Conservation (phyloP, 192 early-diverging fungal species). For the Coemansia sp. region DNA sequence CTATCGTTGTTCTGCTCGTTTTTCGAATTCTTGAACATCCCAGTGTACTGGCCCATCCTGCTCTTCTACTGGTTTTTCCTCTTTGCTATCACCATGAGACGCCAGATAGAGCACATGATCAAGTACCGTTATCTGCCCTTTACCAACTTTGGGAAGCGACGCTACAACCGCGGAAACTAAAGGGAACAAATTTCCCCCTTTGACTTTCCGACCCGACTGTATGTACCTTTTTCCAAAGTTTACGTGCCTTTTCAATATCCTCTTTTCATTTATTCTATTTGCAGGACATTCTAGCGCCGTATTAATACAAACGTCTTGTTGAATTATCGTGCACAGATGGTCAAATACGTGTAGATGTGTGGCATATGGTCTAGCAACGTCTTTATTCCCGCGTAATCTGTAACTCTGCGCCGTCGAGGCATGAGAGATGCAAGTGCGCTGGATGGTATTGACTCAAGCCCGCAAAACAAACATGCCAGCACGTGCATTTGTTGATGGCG, state of each 20-base stretch:
- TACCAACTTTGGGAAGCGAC: conserved; percentile 73
- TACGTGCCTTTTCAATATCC: background rate
- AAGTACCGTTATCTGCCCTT: conserved; percentile 90
- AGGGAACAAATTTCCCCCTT: background rate
- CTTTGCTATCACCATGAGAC: conserved; percentile 92
- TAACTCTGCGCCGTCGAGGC: background rate
- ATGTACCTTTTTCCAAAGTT: background rate
- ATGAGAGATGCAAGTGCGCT: background rate
- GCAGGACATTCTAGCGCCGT: background rate
- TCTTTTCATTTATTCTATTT: background rate
- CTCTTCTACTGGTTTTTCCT: conserved; percentile 94
- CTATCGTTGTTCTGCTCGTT: conserved; percentile 87
- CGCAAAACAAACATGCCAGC: background rate
- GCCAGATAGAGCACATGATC: conserved; percentile 98
- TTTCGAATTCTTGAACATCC: conserved; percentile 88
- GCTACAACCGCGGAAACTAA: conserved; percentile 54
- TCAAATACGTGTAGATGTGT: too few relatives aligned
- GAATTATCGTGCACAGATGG: background rate
- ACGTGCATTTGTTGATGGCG: background rate
- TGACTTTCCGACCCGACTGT: background rate
- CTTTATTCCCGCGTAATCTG: too few relatives aligned
- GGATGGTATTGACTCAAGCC: background rate
- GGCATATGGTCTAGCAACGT: too few relatives aligned
- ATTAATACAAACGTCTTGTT: background rate
- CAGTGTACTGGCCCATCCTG: conserved; percentile 99